Evolutionary conservation across 1,284 basidiomycete species (phyloP).

Genomic region (Malassezia furfur): DNA sequence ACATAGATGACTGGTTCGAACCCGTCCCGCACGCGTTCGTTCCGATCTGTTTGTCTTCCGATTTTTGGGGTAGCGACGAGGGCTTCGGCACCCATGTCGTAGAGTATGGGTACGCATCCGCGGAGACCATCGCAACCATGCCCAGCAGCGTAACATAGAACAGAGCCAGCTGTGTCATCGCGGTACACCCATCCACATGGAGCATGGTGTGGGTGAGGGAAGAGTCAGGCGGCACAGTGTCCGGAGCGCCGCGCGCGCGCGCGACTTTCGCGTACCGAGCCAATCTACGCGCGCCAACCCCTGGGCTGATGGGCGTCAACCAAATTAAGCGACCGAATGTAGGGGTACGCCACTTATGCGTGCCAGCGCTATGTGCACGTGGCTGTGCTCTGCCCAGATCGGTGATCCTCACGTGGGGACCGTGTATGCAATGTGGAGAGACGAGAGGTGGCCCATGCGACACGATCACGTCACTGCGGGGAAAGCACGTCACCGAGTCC

Average conservation of each 20-base stretch:
- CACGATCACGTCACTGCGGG: too few species aligned
- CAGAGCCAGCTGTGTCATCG: not conserved
- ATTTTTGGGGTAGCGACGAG: slow-evolving; percentile 29
- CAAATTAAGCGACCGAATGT: too few species aligned
- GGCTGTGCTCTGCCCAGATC: not conserved
- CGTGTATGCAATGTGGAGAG: too few species aligned
- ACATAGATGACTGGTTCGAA: slow-evolving; percentile 30
- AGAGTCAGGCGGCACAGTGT: too few species aligned
- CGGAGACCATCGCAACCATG: not conserved
- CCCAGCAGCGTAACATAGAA: not conserved
- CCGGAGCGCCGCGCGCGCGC: too few species aligned
- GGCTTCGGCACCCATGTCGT: slow-evolving; percentile 10
- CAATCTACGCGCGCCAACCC: not conserved
- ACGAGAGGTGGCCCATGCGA: too few species aligned
- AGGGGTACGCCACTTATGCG: not conserved
- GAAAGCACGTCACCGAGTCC: too few species aligned
- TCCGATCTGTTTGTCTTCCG: slow-evolving; percentile 34
- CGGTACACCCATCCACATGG: not conserved
- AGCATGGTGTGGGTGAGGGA: not conserved
- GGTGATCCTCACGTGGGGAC: too few species aligned
- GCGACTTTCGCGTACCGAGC: too few species aligned
- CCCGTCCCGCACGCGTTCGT: slow-evolving; percentile 30
- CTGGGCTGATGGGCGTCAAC: not conserved
- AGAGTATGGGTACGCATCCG: slow-evolving; percentile 2
- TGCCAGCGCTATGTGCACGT: not conserved